Conservation (phyloP, 2,329 filamentous ascomycete genomes). For the Didymella segeticola region DNA sequence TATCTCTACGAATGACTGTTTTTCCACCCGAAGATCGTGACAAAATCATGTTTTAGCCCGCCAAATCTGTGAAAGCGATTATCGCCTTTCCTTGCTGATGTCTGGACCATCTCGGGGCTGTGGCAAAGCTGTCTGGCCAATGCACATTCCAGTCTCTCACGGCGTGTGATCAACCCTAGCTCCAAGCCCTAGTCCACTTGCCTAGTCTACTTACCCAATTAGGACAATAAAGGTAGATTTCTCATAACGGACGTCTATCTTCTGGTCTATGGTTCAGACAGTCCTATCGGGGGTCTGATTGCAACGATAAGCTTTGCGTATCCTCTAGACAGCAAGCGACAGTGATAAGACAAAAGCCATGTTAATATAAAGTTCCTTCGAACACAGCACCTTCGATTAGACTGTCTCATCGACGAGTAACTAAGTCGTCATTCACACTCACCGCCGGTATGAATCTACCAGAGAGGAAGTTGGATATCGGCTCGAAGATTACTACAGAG, state of each 20-base stretch:
- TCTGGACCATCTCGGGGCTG: not conserved
- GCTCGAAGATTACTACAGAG: not conserved
- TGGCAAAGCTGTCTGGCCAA: not conserved
- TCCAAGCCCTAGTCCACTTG: not conserved
- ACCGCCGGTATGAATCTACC: not conserved
- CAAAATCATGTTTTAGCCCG: not conserved
- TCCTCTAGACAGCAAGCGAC: not conserved
- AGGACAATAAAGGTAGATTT: constrained; percentile 2
- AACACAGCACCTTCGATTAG: too few relatives aligned
- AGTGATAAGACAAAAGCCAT: not conserved
- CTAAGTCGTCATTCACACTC: not conserved
- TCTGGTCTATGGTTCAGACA: not conserved
- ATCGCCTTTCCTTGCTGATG: not conserved
- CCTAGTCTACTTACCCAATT: not conserved
- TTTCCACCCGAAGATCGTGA: not conserved
- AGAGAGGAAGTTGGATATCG: not conserved
- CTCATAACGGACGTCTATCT: not conserved
- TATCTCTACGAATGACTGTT: not conserved
- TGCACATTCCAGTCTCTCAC: not conserved
- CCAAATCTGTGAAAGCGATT: not conserved
- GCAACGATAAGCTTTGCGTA: not conserved
- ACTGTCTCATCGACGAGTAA: not conserved
- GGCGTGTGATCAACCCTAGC: constrained; percentile 3
- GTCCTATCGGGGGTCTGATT: not conserved
- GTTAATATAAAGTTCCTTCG: not conserved